Conservation (phyloP, 2,329 filamentous ascomycete genomes). For the Thermothelomyces thermophilus region DNA sequence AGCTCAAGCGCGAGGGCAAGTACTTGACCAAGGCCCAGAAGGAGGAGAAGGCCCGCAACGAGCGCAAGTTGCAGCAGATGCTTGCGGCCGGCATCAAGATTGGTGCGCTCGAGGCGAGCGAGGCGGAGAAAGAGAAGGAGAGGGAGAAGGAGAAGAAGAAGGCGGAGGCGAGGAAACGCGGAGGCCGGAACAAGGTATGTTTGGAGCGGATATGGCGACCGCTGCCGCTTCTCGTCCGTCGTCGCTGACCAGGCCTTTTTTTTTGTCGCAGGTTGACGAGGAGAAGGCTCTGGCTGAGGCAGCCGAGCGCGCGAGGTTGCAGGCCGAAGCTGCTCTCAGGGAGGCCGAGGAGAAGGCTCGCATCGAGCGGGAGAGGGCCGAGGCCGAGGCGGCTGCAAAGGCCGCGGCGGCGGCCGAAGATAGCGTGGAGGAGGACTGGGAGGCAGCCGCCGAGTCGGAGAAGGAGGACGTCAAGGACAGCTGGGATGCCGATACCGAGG, state of each 20-base stretch:
- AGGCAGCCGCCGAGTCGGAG: slow-evolving; percentile 69
- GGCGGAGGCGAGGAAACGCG: slow-evolving; percentile 66
- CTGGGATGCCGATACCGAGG: slow-evolving; percentile 84
- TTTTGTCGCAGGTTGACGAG: slow-evolving; percentile 51
- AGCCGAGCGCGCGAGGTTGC: slow-evolving; percentile 60
- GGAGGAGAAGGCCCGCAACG: slow-evolving; percentile 71
- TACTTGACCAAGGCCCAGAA: slow-evolving; percentile 81
- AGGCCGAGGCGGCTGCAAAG: slow-evolving; percentile 48
- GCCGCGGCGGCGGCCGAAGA: slow-evolving; percentile 51
- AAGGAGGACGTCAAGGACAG: slow-evolving; percentile 81
- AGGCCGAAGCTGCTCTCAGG: slow-evolving; percentile 61
- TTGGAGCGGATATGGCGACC: background rate
- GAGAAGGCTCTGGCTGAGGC: slow-evolving; percentile 73
- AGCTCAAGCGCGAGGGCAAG: slow-evolving; percentile 82
- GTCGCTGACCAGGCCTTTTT: slow-evolving; percentile 6
- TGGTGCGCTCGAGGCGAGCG: slow-evolving; percentile 48
- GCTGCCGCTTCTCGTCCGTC: background rate
- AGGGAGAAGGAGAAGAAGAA: slow-evolving; percentile 58
- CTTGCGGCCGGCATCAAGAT: slow-evolving; percentile 69
- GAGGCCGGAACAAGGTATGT: slow-evolving; percentile 54
- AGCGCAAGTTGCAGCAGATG: slow-evolving; percentile 80
- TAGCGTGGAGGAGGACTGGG: slow-evolving; percentile 73
- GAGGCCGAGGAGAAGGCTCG: slow-evolving; percentile 56
- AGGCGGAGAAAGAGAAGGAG: slow-evolving; percentile 40
- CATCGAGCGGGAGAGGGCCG: slow-evolving; percentile 47